A percentile compares a stretch with the other conserved stretches of the same genome.
phyloP scores from a whole-genome alignment of 1,284 basidiomycete genomes.

The Cutaneotrichosporon mucoides region DNA sequence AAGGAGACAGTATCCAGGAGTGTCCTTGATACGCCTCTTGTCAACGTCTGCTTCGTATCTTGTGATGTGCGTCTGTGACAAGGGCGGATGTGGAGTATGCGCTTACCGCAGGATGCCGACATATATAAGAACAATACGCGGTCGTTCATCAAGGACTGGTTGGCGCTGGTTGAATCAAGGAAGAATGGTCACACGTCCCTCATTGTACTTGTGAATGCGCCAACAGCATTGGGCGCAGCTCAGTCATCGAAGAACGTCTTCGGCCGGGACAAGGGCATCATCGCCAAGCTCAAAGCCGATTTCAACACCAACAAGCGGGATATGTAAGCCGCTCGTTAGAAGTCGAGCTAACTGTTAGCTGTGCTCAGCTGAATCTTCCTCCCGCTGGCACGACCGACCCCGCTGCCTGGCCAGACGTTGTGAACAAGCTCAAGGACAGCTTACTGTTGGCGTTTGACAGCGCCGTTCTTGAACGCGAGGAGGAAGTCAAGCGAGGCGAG shows the following conservation, averaged over 20 bases:
- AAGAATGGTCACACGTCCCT: constrained; percentile 79
- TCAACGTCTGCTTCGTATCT: constrained; percentile 77
- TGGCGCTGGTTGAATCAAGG: constrained; percentile 60
- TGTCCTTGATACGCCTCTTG: constrained; percentile 75
- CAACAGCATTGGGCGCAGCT: constrained; percentile 37
- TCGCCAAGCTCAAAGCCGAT: constrained; percentile 88
- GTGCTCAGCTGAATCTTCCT: constrained; percentile 61
- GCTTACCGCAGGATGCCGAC: constrained; percentile 66
- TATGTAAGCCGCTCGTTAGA: constrained; percentile 55
- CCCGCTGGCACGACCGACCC: constrained; percentile 55
- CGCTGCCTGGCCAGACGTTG: constrained; percentile 80
- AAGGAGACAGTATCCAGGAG: constrained; percentile 56
- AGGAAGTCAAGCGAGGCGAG: constrained; percentile 82
- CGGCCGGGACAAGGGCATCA: constrained; percentile 54
- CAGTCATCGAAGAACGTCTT: constrained; percentile 56
- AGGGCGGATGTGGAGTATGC: neutral
- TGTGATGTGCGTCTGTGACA: constrained; percentile 65
- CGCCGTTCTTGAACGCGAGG: constrained; percentile 71
- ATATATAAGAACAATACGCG: constrained; percentile 70
- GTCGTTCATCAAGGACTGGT: constrained; percentile 89
- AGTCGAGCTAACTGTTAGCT: constrained; percentile 52
- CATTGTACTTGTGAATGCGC: constrained; percentile 70
- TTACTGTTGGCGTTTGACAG: constrained; percentile 75
- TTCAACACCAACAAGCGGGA: constrained; percentile 88
- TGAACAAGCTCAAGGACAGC: constrained; percentile 84